phyloP scores from a whole-genome alignment of 2,329 filamentous ascomycete genomes.

The Lachnellula cervina region DNA sequence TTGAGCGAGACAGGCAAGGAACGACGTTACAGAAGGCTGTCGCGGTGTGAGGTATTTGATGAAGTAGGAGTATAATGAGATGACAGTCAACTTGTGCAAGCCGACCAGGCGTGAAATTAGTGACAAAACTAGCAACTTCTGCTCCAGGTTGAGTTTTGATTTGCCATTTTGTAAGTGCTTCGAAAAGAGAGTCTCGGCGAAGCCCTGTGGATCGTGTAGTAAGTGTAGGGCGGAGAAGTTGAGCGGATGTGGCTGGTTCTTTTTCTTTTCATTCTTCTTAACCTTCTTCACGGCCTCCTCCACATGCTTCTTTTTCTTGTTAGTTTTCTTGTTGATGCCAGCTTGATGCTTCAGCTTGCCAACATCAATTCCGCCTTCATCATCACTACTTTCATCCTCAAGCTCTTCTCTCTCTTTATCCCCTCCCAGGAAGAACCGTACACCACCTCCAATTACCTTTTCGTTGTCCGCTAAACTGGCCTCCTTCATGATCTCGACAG shows the following conservation, averaged over 20 bases:
- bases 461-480: conserved; percentile 84
- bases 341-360: conserved; percentile 77
- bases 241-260: conserved; percentile 77
- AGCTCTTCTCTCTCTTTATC: conserved; percentile 94
- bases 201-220: conserved; percentile 89
- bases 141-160: conserved; percentile 79
- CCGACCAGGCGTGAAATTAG: conserved; percentile 87
- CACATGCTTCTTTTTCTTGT: conserved; percentile 75
- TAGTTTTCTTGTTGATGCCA: conserved; percentile 94
- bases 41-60: conserved; percentile 85
- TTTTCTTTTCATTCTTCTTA: conserved; percentile 80
- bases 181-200: conserved; percentile 82
- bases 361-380: conserved; percentile 77
- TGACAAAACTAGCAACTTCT: conserved; percentile 84
- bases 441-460: conserved; percentile 83
- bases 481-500: conserved; percentile 98
- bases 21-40: conserved; percentile 86
- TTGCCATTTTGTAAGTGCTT: conserved; percentile 88
- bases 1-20: conserved; percentile 88
- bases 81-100: conserved; percentile 84
- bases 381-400: conserved; percentile 83
- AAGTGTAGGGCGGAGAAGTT: conserved; percentile 97
- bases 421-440: conserved; percentile 91
- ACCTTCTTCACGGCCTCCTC: conserved; percentile 78
- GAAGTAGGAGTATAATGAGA: conserved; percentile 93